Evolutionary conservation across 495 filamentous ascomycete genomes (phyloP), one percentile per base, ranked within the genome.

Genomic region (Aspergillus homomorphus): DNA sequence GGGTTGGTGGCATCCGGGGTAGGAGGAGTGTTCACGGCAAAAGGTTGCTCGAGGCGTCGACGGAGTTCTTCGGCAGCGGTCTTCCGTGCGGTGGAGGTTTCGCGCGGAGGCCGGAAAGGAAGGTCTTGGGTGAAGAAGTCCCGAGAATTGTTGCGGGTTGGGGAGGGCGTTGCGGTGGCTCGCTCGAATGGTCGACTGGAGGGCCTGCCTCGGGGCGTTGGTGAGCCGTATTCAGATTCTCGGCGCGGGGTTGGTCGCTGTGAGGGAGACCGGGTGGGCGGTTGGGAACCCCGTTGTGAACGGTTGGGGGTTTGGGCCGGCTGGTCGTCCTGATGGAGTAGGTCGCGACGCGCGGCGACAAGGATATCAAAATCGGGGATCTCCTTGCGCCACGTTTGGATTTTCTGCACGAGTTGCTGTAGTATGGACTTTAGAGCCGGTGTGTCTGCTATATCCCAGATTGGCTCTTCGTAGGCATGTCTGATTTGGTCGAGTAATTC

Each of bases 281-380:
- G 58, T 54, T 66, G 63, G 4, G 66, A 67, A 20, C 57, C n/a
- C 49, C 70, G 69, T 19, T 54, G 57, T 14, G 67, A 61, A 21
- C 46, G 56, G 23, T n/a, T 45, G 8, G 68, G 58, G 0, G 61
- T 62, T 19, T 58, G 50, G 18, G 67, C 59, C 8, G 60, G 62
- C 15, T 65, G 54, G 19, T 74, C 71, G 1, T 69, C 68, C 8
- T 68, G 67, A 51, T 80, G 74, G 5, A 77, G 68, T 0, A 78
- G 51, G 24, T 77, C 69, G 19, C 87, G 84, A 16, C 89, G 86
- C 60, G 90, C 87, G 45, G 88, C 82, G 23, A 94, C 73, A 8
- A 91, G 79, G 21, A 89, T 84, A 57, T 92, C 87, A 64, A 94
- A 91, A 26, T 90, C 84, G 0, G 88, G 84, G 3, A 94, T 77